Evolutionary conservation across 2,329 filamentous ascomycete species (phyloP), one percentile per base, ranked within the genome.

Genomic region (Amauroascus niger): DNA sequence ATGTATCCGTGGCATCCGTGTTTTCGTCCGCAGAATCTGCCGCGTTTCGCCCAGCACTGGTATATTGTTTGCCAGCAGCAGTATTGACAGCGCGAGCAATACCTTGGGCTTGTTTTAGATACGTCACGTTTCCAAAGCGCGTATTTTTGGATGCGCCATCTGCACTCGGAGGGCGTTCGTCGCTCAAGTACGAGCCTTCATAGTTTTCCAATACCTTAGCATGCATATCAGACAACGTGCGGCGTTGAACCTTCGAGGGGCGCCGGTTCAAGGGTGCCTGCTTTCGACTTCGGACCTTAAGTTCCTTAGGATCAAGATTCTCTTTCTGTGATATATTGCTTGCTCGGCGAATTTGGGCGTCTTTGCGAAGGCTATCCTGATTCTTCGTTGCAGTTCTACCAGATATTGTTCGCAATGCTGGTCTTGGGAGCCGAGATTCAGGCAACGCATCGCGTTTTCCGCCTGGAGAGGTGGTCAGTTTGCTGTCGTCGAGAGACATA

Each of bases 201-300:
- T 80, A 76, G 45, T 76, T 75, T 24, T 73, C 70, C 4, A 73
- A 73, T 2, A 77, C 70, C 60, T 73, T 76, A 1, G 76, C 75
- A 57, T 82, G 76, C 60, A 78, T 72, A 47, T 81, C 76, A n/a
- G 77, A 76, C 9, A 81, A 69, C 1, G 76, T 74, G 18, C 75
- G 75, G 30, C 73, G 74, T 55, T 69, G 65, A 18, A 71, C 65
- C 64, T 50, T 66, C 60, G 45, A 69, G 26, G 43, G 64, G 26
- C 57, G 63, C 51, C 66, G 64, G 49, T 37, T 30, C 28, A 40
- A 14, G 7, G 18, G n/a, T 26, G 20, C 33, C 13, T 55, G 46
- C 13, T 45, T 33, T 22, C 39, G 11, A 48, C 32, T 55, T 63
- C 61, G 69, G 45, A 57, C 59, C 49, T 64, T 74, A 54, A 63